phyloP scores from a whole-genome alignment of 164 flowering plant genomes.

The Houttuynia cordata region DNA sequence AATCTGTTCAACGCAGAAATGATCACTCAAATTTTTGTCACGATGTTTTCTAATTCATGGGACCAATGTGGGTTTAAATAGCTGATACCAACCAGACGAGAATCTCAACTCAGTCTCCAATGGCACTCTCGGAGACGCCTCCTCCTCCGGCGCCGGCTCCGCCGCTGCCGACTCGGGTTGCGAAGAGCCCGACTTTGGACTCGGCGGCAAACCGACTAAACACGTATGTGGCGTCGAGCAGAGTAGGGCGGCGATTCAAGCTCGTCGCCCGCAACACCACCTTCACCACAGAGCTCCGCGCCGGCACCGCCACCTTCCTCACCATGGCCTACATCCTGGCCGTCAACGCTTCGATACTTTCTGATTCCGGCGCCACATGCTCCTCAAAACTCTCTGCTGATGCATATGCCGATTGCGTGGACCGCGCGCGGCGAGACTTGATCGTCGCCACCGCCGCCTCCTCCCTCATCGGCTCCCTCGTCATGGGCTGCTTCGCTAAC shows the following conservation, averaged over 20 bases:
- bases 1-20: too few species aligned
- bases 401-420: constrained; percentile 45
- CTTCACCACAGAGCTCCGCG: constrained; percentile 87
- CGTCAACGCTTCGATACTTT: constrained; percentile 75
- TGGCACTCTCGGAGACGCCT: background rate
- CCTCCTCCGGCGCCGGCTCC: background rate
- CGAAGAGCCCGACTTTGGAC: background rate
- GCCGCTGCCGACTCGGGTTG: too few species aligned
- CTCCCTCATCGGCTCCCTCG: constrained; percentile 59
- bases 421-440: constrained; percentile 36
- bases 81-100: background rate
- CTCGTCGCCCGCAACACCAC: constrained; percentile 42
- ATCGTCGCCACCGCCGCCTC: constrained; percentile 81
- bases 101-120: background rate
- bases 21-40: background rate
- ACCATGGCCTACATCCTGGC: constrained; percentile 95
- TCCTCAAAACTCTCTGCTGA: constrained; percentile 49
- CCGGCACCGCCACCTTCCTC: constrained; percentile 87
- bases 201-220: constrained; percentile 27
- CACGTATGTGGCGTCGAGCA: constrained; percentile 26
- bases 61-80: background rate
- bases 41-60: background rate
- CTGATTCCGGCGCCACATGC: constrained; percentile 87
- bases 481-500: constrained; percentile 77
- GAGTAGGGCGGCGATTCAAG: constrained; percentile 61